These are phyloP conservation scores for Penicillium robsamsonii DNA, from an alignment of 495 filamentous ascomycete species.

Conservation along the genomic window DNA sequence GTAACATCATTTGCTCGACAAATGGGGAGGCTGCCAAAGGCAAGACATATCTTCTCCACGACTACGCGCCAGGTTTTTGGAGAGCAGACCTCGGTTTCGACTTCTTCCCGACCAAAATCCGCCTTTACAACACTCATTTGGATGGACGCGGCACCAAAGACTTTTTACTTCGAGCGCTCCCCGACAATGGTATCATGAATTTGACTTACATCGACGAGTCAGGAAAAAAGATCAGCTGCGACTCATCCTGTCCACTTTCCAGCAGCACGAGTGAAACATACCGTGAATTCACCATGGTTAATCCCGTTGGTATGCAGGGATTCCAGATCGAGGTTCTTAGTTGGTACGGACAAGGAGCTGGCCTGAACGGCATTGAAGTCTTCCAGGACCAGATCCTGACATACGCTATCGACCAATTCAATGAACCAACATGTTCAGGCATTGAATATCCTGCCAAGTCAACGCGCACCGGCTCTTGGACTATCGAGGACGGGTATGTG, in stretches of 20 bases:
- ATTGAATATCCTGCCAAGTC: slow-evolving; percentile 62
- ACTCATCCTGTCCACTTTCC: slow-evolving; percentile 76
- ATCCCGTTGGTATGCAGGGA: slow-evolving; percentile 80
- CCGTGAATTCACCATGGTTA: slow-evolving; percentile 91
- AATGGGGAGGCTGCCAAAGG: slow-evolving; percentile 59
- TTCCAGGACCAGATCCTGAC: slow-evolving; percentile 81
- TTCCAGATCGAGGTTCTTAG: slow-evolving; percentile 81
- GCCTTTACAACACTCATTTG: slow-evolving; percentile 85
- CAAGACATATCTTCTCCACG: slow-evolving; percentile 80
- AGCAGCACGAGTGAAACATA: slow-evolving; percentile 58
- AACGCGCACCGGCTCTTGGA: slow-evolving; percentile 72
- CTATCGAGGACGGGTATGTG: slow-evolving; percentile 68
- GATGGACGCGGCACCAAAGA: slow-evolving; percentile 83
- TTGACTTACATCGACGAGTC: slow-evolving; percentile 81
- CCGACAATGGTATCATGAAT: slow-evolving; percentile 93
- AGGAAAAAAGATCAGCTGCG: slow-evolving; percentile 64
- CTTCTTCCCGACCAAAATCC: slow-evolving; percentile 79
- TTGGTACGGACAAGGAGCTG: slow-evolving; percentile 85
- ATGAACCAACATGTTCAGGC: slow-evolving; percentile 79
- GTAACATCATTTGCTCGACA: slow-evolving; percentile 81
- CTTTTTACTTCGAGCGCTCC: slow-evolving; percentile 78
- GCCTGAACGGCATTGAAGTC: slow-evolving; percentile 85
- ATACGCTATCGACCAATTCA: slow-evolving; percentile 82
- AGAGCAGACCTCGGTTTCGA: slow-evolving; percentile 76
- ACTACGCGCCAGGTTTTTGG: slow-evolving; percentile 81